Conservation (phyloP, 2,329 filamentous ascomycete genomes). For the Polytolypa hystricis region DNA sequence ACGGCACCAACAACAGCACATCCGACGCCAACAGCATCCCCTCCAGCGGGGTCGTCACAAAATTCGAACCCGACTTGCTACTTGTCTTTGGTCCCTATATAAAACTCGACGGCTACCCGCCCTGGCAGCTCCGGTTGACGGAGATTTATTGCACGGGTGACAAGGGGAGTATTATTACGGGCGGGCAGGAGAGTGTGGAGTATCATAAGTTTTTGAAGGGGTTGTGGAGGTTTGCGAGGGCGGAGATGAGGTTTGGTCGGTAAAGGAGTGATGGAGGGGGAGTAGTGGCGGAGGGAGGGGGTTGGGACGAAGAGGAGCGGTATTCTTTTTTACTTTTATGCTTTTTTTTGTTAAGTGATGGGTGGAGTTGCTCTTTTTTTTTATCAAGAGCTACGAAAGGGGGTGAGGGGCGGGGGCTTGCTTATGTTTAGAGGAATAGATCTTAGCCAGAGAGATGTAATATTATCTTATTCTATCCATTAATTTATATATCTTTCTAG, state of each 20-base stretch:
- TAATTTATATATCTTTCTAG: too few relatives aligned
- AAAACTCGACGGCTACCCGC: constrained; percentile 81
- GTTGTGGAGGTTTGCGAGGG: constrained; percentile 71
- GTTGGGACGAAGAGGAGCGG: too few relatives aligned
- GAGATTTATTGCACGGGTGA: constrained; percentile 67
- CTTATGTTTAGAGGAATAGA: too few relatives aligned
- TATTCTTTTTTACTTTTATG: neutral
- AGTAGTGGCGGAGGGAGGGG: too few relatives aligned
- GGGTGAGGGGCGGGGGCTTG: too few relatives aligned
- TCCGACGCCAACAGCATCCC: constrained; percentile 2
- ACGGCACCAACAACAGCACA: constrained; percentile 9
- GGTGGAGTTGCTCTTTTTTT: too few relatives aligned
- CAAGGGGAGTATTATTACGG: constrained; percentile 26
- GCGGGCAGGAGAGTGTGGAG: constrained; percentile 49
- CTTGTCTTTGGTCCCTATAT: constrained; percentile 78
- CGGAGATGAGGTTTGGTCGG: constrained; percentile 75
- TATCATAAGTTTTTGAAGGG: constrained; percentile 89
- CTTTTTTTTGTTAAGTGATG: neutral
- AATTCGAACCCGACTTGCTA: constrained; percentile 80
- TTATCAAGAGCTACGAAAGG: too few relatives aligned
- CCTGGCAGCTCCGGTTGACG: constrained; percentile 89
- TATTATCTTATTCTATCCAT: too few relatives aligned
- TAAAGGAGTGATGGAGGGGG: too few relatives aligned
- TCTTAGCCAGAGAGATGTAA: too few relatives aligned
- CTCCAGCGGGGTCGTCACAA: constrained; percentile 38